These are phyloP conservation scores for Mycosphaerella sp. DNA, from an alignment of 2,329 filamentous ascomycete genomes.

Conservation along the genomic window DNA sequence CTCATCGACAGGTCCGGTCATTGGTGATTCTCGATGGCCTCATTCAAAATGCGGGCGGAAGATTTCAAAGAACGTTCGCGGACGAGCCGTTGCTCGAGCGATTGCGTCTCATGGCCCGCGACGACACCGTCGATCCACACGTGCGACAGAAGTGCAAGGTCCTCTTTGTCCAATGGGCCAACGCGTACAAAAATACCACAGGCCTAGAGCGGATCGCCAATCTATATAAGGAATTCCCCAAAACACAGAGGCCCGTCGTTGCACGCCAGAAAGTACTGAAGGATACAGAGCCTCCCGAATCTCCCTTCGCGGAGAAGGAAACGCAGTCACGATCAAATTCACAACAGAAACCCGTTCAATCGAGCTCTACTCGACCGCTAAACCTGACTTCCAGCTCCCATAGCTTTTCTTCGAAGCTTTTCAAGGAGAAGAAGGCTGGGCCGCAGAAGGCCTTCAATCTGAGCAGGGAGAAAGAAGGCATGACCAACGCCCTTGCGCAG, in stretches of 20 bases:
- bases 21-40: conserved; percentile 85
- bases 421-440: conserved; percentile 42
- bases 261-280: conserved; percentile 69
- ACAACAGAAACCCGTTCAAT: conserved; percentile 9
- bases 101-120: conserved; percentile 77
- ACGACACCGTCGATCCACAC: conserved; percentile 72
- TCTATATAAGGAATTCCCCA: conserved; percentile 65
- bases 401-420: conserved; percentile 27
- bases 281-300: conserved; percentile 52
- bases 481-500: conserved; percentile 83
- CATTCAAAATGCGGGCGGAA: conserved; percentile 85
- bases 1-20: conserved; percentile 86
- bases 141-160: conserved; percentile 85
- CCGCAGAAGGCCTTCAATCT: conserved; percentile 66
- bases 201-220: conserved; percentile 74
- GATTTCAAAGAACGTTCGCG: conserved; percentile 79
- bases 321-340: conserved; percentile 16
- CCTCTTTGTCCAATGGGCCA: conserved; percentile 80
- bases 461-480: conserved; percentile 77
- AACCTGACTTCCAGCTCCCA: conserved; percentile 30
- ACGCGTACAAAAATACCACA: conserved; percentile 69
- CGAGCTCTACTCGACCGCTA: conserved; percentile 25
- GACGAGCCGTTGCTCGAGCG: conserved; percentile 91
- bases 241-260: conserved; percentile 62
- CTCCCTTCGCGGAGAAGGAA: conserved; percentile 19